Percentiles rank a stretch among this genome's conserved stretches.
phyloP scores from a whole-genome alignment of 495 filamentous ascomycete species.

The Parathielavia appendiculata region DNA sequence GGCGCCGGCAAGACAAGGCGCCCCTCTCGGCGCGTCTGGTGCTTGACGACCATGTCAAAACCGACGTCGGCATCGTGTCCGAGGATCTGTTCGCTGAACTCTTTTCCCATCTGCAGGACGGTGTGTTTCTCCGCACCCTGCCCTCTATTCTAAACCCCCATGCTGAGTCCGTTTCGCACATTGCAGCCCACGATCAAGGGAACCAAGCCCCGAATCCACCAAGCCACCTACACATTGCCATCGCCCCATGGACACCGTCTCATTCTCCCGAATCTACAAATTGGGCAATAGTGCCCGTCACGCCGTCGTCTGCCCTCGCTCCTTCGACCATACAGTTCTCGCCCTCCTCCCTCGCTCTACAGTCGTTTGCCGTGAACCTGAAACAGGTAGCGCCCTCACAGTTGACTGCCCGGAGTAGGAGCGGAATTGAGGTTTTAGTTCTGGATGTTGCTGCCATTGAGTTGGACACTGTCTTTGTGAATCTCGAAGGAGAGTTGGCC shows the following conservation, averaged over 20 bases:
- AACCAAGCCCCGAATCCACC: conserved; percentile 29
- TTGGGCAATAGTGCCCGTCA: conserved; percentile 85
- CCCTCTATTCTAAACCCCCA: neutral
- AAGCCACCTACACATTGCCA: conserved; percentile 60
- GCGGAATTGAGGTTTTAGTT: conserved; percentile 71
- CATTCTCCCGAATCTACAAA: conserved; percentile 56
- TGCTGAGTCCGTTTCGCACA: conserved; percentile 21
- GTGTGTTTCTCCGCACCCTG: conserved; percentile 15
- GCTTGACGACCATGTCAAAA: conserved; percentile 79
- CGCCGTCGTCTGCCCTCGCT: conserved; percentile 52
- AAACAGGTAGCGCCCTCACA: conserved; percentile 58
- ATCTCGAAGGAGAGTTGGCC: conserved; percentile 69
- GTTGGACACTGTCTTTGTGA: conserved; percentile 80
- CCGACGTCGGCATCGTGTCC: conserved; percentile 81
- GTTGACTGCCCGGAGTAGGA: conserved; percentile 53
- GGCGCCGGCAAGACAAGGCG: conserved; percentile 53
- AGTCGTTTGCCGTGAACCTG: conserved; percentile 63
- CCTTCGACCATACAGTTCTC: conserved; percentile 79
- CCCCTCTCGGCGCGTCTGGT: conserved; percentile 53
- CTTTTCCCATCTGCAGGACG: conserved; percentile 53
- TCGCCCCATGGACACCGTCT: conserved; percentile 73
- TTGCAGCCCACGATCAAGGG: conserved; percentile 20
- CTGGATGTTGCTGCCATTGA: conserved; percentile 73
- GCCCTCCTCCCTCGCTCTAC: conserved; percentile 69
- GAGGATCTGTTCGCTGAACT: conserved; percentile 79